These are phyloP conservation scores for Kregervanrija fluxuum DNA, from an alignment of 805 yeast genomes.

Conservation along the genomic window DNA sequence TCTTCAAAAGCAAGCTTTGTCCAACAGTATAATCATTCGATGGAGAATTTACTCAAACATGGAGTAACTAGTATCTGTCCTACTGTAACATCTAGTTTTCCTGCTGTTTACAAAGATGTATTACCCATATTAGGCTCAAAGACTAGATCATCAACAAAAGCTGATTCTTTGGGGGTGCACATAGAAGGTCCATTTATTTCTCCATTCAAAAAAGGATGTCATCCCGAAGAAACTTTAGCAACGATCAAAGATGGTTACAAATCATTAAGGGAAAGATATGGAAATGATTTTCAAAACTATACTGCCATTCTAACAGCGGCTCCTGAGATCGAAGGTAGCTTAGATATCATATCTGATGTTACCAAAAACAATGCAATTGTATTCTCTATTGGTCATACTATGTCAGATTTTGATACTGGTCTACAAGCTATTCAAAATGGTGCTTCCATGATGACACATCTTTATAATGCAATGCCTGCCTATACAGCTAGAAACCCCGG, in stretches of 20 bases:
- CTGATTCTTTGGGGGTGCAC: constrained; percentile 52
- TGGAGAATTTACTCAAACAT: constrained; percentile 39
- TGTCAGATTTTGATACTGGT: constrained; percentile 27
- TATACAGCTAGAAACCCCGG: constrained; percentile 56
- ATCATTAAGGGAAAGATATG: constrained; percentile 5
- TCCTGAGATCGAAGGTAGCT: constrained; percentile 41
- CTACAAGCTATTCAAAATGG: constrained; percentile 42
- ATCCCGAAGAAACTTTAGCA: constrained; percentile 14
- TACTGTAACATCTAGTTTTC: constrained; percentile 45
- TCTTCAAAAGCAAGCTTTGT: constrained; percentile 29
- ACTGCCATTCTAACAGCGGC: constrained; percentile 39
- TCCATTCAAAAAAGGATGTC: constrained; percentile 42
- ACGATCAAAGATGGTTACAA: constrained; percentile 1
- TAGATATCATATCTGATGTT: constrained; percentile 33
- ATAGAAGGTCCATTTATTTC: constrained; percentile 54
- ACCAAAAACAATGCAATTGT: constrained; percentile 24
- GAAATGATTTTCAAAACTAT: constrained; percentile 9
- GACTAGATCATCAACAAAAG: constrained; percentile 25
- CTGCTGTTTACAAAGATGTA: constrained; percentile 40
- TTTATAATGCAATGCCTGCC: constrained; percentile 55
- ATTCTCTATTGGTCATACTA: constrained; percentile 44
- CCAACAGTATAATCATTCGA: constrained; percentile 34
- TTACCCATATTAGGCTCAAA: constrained; percentile 34
- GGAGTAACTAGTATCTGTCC: constrained; percentile 54
- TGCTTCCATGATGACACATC: constrained; percentile 53